A percentile compares a stretch with the other conserved stretches of the same genome.
These are phyloP conservation scores for Yarrowia yakushimensis DNA, from an alignment of 805 yeast genomes.

Conservation along the genomic window DNA sequence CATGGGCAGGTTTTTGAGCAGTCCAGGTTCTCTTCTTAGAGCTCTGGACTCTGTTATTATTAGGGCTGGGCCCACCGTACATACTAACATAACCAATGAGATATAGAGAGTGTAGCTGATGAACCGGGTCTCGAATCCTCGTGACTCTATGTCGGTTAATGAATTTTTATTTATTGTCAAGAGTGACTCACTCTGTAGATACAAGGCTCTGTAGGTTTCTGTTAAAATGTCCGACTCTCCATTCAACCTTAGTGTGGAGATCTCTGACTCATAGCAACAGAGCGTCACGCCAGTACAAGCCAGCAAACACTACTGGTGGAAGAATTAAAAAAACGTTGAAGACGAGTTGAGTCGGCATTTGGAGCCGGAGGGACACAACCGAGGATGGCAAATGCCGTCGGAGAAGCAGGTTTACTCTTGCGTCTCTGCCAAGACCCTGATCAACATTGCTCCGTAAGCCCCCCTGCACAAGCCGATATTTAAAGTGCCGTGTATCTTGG, in stretches of 20 bases:
- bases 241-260: too few species aligned
- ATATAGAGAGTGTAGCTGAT: conserved; percentile 3
- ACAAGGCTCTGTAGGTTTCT: background rate
- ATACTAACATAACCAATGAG: conserved; percentile 8
- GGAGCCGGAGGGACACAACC: too few species aligned
- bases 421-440: background rate
- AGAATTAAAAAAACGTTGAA: too few species aligned
- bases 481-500: background rate
- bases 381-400: too few species aligned
- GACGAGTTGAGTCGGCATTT: too few species aligned
- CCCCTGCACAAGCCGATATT: background rate
- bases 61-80: background rate
- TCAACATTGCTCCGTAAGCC: background rate
- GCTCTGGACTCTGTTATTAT: background rate
- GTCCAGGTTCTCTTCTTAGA: conserved; percentile 17
- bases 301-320: too few species aligned
- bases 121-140: background rate
- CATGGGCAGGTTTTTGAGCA: conserved; percentile 30
- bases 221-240: too few species aligned
- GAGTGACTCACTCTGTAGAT: background rate
- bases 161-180: conserved; percentile 8
- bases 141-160: background rate
- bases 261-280: too few species aligned
- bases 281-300: too few species aligned
- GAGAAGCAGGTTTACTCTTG: background rate